phyloP scores from a whole-genome alignment of 1,284 basidiomycete species.

The Melampsora americana region DNA sequence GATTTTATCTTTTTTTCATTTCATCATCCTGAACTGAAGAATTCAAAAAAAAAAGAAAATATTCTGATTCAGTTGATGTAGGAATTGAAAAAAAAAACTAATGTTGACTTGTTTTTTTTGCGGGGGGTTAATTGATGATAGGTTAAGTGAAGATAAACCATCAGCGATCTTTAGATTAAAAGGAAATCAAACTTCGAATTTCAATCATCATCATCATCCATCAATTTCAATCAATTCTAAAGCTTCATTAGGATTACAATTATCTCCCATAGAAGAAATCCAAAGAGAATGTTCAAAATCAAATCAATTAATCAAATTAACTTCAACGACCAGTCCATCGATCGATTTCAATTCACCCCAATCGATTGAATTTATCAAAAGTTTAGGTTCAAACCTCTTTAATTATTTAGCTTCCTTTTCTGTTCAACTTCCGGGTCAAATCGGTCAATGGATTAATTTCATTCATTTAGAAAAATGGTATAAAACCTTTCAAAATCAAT shows the following conservation, averaged over 20 bases:
- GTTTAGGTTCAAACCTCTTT: constrained; percentile 71
- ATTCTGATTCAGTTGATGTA: too few species aligned
- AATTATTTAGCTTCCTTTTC: constrained; percentile 78
- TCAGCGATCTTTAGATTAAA: constrained; percentile 85
- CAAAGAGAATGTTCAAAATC: constrained; percentile 52
- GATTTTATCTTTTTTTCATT: constrained; percentile 29
- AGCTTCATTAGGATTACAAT: constrained; percentile 68
- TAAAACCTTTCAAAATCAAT: constrained; percentile 23
- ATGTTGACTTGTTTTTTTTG: too few species aligned
- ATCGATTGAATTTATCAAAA: constrained; percentile 59
- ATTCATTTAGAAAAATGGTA: constrained; percentile 35
- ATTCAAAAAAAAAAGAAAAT: neutral
- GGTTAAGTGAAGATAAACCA: constrained; percentile 84
- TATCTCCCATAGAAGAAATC: constrained; percentile 61
- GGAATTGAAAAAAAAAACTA: too few species aligned
- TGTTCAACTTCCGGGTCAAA: neutral
- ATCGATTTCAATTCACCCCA: neutral
- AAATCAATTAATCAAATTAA: constrained; percentile 9
- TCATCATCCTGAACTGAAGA: constrained; percentile 6
- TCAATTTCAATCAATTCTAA: constrained; percentile 55
- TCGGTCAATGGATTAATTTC: constrained; percentile 18
- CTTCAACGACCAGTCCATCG: constrained; percentile 54
- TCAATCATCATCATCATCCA: neutral
- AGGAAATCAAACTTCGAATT: constrained; percentile 58
- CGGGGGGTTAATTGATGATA: constrained; percentile 54